A percentile compares a stretch with the other conserved stretches of the same genome.
Conservation (phyloP, 2,329 filamentous ascomycete genomes). For the Ceratocystis ficicola region DNA sequence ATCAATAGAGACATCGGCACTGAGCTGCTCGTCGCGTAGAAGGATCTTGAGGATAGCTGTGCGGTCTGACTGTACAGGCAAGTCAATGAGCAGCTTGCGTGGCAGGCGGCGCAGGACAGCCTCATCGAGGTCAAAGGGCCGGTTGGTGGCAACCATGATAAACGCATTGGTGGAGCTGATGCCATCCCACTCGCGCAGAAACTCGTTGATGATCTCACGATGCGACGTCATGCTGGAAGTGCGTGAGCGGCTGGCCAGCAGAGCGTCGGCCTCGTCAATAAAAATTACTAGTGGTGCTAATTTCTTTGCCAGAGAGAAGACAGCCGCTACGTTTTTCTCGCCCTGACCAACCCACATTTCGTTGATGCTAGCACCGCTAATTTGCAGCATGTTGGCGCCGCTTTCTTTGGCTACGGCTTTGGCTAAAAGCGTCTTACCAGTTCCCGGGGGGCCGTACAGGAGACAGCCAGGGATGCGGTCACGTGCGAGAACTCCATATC, state of each 20-base stretch:
- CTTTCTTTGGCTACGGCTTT: conserved; percentile 58
- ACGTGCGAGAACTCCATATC: conserved; percentile 80
- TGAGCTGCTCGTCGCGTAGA: conserved; percentile 54
- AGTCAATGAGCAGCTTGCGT: conserved; percentile 58
- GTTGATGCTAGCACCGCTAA: conserved; percentile 82
- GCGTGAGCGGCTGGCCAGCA: conserved; percentile 66
- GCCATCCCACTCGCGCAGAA: conserved; percentile 92
- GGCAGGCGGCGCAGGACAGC: conserved; percentile 68
- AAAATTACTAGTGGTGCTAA: conserved; percentile 87
- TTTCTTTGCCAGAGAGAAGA: conserved; percentile 85
- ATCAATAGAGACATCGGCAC: conserved; percentile 47
- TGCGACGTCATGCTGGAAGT: conserved; percentile 56
- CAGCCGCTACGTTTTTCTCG: conserved; percentile 87
- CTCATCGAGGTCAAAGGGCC: conserved; percentile 88
- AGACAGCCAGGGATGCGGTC: conserved; percentile 85
- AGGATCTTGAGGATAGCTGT: conserved; percentile 59
- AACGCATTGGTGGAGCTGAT: conserved; percentile 73
- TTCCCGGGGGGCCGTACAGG: conserved; percentile 78
- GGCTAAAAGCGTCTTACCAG: conserved; percentile 58
- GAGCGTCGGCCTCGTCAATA: conserved; percentile 90
- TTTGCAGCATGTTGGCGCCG: conserved; percentile 65
- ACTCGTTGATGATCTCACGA: conserved; percentile 90
- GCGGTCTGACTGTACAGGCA: conserved; percentile 55
- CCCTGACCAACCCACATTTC: conserved; percentile 94
- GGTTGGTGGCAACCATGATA: conserved; percentile 95